phyloP scores from a whole-genome alignment of 805 yeast species.

The Lipomyces spencermartinsiae region DNA sequence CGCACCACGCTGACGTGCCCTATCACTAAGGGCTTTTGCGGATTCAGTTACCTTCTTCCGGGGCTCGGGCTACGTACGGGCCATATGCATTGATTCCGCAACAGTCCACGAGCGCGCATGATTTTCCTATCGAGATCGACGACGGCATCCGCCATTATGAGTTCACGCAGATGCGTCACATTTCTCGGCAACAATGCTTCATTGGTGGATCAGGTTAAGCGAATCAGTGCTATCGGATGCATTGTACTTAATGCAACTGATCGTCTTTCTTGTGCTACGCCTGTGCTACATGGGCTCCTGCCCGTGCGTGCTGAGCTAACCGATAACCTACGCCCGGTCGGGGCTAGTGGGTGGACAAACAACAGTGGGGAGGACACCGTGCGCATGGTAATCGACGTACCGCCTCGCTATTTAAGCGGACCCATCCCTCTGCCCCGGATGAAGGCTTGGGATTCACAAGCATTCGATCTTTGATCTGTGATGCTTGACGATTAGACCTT shows the following conservation, averaged over 20 bases:
- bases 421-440: too few relatives aligned
- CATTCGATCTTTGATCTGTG: too few relatives aligned
- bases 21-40: too few relatives aligned
- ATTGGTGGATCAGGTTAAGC: neutral
- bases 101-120: too few relatives aligned
- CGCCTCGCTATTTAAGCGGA: too few relatives aligned
- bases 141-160: too few relatives aligned
- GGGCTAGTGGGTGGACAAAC: neutral
- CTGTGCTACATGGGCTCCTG: neutral
- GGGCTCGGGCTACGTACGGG: too few relatives aligned
- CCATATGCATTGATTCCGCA: too few relatives aligned
- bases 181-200: neutral
- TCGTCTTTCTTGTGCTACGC: neutral
- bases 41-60: too few relatives aligned
- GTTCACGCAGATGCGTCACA: neutral
- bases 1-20: neutral
- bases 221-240: neutral
- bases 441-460: too few relatives aligned
- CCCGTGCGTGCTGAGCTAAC: neutral
- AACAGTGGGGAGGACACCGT: neutral
- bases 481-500: too few relatives aligned
- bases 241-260: neutral
- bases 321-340: slow-evolving; percentile 2
- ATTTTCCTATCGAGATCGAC: neutral
- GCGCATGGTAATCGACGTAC: too few relatives aligned